phyloP scores from a whole-genome alignment of 1,284 basidiomycete genomes.

The Phellinidium pouzarii region DNA sequence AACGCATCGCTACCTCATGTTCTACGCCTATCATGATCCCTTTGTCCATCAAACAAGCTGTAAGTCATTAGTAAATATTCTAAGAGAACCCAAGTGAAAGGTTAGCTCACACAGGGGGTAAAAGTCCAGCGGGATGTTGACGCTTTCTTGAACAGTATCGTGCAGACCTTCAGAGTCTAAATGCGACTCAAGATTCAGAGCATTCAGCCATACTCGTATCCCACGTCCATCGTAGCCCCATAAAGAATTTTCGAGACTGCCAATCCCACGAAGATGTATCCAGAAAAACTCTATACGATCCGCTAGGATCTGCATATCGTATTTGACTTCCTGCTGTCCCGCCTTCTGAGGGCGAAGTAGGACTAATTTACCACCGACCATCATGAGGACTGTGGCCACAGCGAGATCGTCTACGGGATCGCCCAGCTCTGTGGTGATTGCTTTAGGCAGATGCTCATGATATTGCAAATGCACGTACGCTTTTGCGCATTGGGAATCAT shows the following conservation, averaged over 20 bases:
- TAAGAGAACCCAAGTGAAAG: constrained; percentile 19
- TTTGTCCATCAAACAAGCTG: constrained; percentile 79
- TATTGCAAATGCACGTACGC: constrained; percentile 44
- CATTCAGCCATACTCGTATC: constrained; percentile 93
- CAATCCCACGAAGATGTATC: constrained; percentile 93
- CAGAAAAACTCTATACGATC: constrained; percentile 97
- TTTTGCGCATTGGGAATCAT: constrained; percentile 93
- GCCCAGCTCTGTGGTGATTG: constrained; percentile 61
- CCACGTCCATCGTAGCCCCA: constrained; percentile 94
- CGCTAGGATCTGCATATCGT: constrained; percentile 96
- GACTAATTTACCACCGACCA: constrained; percentile 90
- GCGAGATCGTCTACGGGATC: constrained; percentile 92
- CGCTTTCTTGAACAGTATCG: constrained; percentile 83
- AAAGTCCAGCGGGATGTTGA: constrained; percentile 87
- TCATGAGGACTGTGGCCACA: constrained; percentile 92
- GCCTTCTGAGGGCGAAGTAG: constrained; percentile 79
- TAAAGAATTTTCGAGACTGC: constrained; percentile 89
- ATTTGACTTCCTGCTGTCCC: constrained; percentile 75
- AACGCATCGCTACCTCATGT: constrained; percentile 73
- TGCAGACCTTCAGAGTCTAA: constrained; percentile 37
- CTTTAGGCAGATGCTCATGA: constrained; percentile 17
- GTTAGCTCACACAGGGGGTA: constrained; percentile 84
- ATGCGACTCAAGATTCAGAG: constrained; percentile 62
- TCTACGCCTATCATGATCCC: constrained; percentile 97
- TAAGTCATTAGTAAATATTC: not conserved